Evolutionary conservation across 257 asterid species (phyloP).

Genomic region (Mentha longifolia): DNA sequence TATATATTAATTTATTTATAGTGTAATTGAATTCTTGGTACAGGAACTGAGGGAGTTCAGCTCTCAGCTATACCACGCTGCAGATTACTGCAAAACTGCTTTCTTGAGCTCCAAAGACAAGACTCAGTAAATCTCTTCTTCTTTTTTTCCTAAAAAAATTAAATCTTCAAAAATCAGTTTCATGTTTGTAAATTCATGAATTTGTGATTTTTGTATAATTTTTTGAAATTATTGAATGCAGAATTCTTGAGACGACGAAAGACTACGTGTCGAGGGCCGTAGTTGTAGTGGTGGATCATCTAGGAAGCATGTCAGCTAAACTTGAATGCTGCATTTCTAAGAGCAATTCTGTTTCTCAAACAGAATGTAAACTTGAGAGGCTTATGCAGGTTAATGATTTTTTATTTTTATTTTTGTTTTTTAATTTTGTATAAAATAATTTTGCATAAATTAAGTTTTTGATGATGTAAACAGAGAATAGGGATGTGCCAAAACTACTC

Average conservation of each 20-base stretch:
- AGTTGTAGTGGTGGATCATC: constrained; percentile 65
- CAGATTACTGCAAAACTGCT: constrained; percentile 60
- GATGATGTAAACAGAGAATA: constrained; percentile 49
- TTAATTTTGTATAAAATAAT: neutral
- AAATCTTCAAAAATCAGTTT: no score
- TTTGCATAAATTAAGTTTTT: neutral
- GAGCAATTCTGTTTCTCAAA: constrained; percentile 44
- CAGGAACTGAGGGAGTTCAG: constrained; percentile 70
- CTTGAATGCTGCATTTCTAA: constrained; percentile 50
- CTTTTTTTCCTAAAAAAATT: no score
- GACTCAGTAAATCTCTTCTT: no score
- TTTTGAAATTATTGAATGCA: constrained; percentile 30
- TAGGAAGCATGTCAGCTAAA: constrained; percentile 63
- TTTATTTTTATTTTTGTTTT: neutral
- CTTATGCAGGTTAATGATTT: constrained; percentile 49
- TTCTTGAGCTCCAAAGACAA: constrained; percentile 53
- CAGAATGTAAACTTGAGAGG: constrained; percentile 46
- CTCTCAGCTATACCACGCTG: constrained; percentile 69
- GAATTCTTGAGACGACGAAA: constrained; percentile 62
- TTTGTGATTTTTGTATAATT: neutral
- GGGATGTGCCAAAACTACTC: constrained; percentile 57
- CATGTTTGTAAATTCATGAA: neutral
- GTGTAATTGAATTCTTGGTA: constrained; percentile 22
- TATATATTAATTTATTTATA: neutral
- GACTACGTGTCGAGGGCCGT: constrained; percentile 61